A percentile compares a stretch with the other conserved stretches of the same genome.
These are phyloP conservation scores for Tricholoma bakamatsutake DNA, from an alignment of 768 basidiomycete genomes.

Conservation along the genomic window DNA sequence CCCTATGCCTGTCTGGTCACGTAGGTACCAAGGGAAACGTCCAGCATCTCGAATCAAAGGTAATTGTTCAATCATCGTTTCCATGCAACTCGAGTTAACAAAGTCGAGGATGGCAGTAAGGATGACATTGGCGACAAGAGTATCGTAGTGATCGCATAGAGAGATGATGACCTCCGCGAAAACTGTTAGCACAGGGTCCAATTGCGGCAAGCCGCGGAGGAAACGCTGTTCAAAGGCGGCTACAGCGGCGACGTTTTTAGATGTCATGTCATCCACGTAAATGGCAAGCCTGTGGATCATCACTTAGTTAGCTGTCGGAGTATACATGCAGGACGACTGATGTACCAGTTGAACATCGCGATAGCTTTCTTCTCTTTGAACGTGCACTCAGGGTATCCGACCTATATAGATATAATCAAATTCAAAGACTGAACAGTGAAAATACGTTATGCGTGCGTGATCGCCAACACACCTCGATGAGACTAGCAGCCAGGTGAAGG, in stretches of 20 bases:
- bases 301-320: neutral
- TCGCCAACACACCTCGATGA: neutral
- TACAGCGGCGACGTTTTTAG: slow-evolving; percentile 5
- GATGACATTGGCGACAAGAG: slow-evolving; percentile 13
- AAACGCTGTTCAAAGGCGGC: slow-evolving; percentile 13
- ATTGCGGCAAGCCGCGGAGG: slow-evolving; percentile 12
- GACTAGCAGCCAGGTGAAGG: neutral
- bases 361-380: slow-evolving; percentile 14
- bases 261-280: slow-evolving; percentile 15
- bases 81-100: slow-evolving; percentile 13
- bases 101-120: slow-evolving; percentile 15
- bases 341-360: slow-evolving; percentile 17
- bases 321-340: neutral
- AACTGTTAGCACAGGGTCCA: slow-evolving; percentile 14
- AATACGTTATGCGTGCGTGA: too few species aligned
- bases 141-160: neutral
- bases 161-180: slow-evolving; percentile 7
- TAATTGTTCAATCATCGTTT: slow-evolving; percentile 8
- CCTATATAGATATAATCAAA: slow-evolving; percentile 2
- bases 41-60: slow-evolving; percentile 1
- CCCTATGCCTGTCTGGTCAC: slow-evolving; percentile 14
- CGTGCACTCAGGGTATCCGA: slow-evolving; percentile 12
- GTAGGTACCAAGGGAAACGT: slow-evolving; percentile 17
- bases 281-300: slow-evolving; percentile 14
- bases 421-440: neutral